These are phyloP conservation scores for Tolypocladium nubicola DNA, from an alignment of 2,329 filamentous ascomycete species.

Conservation along the genomic window DNA sequence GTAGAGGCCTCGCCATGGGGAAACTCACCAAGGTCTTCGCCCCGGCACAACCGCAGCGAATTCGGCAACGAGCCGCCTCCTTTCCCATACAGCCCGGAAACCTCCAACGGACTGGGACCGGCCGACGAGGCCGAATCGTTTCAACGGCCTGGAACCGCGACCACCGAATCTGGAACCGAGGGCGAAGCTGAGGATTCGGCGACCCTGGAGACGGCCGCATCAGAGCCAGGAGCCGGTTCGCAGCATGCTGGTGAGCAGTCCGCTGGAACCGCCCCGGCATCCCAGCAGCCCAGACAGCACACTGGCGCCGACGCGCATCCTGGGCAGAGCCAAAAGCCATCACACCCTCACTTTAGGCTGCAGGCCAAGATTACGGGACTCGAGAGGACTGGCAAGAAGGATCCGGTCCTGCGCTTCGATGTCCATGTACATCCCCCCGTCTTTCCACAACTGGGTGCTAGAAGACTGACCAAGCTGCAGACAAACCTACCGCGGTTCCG, in stretches of 20 bases:
- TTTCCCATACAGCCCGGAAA: slow-evolving; percentile 32
- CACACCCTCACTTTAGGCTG: slow-evolving; percentile 67
- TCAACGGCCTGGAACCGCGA: slow-evolving; percentile 34
- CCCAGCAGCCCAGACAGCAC: slow-evolving; percentile 16
- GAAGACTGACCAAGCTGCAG: slow-evolving; percentile 33
- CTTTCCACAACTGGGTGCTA: background rate
- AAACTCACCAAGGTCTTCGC: slow-evolving; percentile 39
- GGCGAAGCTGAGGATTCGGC: slow-evolving; percentile 24
- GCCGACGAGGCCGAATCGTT: slow-evolving; percentile 29
- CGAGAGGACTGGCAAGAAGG: slow-evolving; percentile 89
- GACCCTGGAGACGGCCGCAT: slow-evolving; percentile 7
- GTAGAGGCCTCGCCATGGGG: slow-evolving; percentile 46
- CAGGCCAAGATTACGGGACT: slow-evolving; percentile 92
- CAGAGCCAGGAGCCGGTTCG: slow-evolving; percentile 8
- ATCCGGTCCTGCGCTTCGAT: slow-evolving; percentile 89
- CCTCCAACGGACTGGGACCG: slow-evolving; percentile 31
- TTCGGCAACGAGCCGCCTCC: slow-evolving; percentile 33
- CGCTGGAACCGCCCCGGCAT: slow-evolving; percentile 4
- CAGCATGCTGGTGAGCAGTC: slow-evolving; percentile 3
- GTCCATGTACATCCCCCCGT: slow-evolving; percentile 61
- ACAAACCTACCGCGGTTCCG: slow-evolving; percentile 98
- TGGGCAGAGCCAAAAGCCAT: slow-evolving; percentile 40
- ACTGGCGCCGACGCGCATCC: slow-evolving; percentile 10
- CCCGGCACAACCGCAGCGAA: slow-evolving; percentile 31
- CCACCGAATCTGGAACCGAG: slow-evolving; percentile 33